A percentile compares a stretch with the other conserved stretches of the same genome.
Conservation (phyloP, 257 asterid species). For the Sherardia arvensis region DNA sequence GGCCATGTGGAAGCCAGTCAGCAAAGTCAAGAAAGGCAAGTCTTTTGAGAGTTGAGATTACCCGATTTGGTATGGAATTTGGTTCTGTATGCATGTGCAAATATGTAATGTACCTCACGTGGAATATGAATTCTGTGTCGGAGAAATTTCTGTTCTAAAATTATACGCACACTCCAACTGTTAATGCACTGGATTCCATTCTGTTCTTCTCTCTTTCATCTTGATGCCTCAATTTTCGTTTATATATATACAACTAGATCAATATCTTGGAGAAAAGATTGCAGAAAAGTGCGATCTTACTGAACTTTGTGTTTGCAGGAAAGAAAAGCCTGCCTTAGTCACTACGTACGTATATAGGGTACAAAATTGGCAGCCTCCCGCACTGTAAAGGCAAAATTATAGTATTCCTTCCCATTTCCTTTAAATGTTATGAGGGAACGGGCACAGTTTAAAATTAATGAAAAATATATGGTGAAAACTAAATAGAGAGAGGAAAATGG, state of each 20-base stretch:
- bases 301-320: too few relatives aligned
- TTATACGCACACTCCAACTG: not conserved
- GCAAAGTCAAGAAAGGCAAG: constrained; percentile 10
- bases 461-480: too few relatives aligned
- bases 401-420: too few relatives aligned
- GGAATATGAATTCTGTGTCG: constrained; percentile 15
- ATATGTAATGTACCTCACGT: constrained; percentile 20
- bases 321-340: not conserved
- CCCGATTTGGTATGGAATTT: constrained; percentile 16
- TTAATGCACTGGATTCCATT: constrained; percentile 2
- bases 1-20: constrained; percentile 20
- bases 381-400: not conserved
- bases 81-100: constrained; percentile 3
- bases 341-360: too few relatives aligned
- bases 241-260: not conserved
- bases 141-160: not conserved
- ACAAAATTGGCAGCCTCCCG: too few relatives aligned
- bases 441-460: too few relatives aligned
- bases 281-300: not conserved
- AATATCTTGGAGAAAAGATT: not conserved
- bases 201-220: not conserved
- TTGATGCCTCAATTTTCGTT: too few relatives aligned
- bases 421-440: too few relatives aligned
- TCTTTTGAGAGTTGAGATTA: not conserved
- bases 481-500: too few relatives aligned